phyloP scores from a whole-genome alignment of 441 rosid genomes.

The Gossypium lobatum region DNA sequence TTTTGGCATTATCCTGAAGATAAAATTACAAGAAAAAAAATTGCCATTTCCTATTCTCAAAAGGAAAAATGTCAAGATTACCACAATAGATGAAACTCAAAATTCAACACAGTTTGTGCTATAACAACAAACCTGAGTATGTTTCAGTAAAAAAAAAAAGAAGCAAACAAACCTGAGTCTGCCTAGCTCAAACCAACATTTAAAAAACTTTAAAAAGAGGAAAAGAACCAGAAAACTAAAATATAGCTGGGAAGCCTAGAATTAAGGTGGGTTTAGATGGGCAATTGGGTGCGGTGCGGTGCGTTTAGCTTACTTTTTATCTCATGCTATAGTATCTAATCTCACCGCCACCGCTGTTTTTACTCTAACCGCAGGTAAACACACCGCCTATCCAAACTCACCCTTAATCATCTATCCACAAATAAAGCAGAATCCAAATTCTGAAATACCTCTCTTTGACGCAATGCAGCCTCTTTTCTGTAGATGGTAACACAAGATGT shows the following conservation, averaged over 20 bases:
- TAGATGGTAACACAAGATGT: conserved; percentile 21
- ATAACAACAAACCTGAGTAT: not conserved
- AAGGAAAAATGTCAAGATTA: not conserved
- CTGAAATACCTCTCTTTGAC: conserved; percentile 62
- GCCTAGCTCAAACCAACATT: not conserved
- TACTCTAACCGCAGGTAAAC: no score
- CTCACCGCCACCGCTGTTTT: no score
- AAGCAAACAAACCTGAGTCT: not conserved
- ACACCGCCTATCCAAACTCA: no score
- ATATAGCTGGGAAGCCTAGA: not conserved
- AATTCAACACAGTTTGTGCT: conserved; percentile 1
- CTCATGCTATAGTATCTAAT: no score
- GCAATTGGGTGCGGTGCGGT: no score
- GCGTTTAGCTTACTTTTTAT: no score
- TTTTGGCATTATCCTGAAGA: conserved; percentile 10
- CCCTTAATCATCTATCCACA: not conserved
- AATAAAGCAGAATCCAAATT: not conserved
- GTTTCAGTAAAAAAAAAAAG: no score
- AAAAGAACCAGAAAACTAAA: not conserved
- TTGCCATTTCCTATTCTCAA: not conserved
- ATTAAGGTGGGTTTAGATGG: not conserved
- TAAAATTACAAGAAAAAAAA: not conserved
- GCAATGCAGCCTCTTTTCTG: conserved; percentile 77
- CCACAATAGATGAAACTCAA: not conserved
- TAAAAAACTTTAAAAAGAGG: not conserved